phyloP scores from a whole-genome alignment of 805 yeast genomes.

The Naumovozyma baii region DNA sequence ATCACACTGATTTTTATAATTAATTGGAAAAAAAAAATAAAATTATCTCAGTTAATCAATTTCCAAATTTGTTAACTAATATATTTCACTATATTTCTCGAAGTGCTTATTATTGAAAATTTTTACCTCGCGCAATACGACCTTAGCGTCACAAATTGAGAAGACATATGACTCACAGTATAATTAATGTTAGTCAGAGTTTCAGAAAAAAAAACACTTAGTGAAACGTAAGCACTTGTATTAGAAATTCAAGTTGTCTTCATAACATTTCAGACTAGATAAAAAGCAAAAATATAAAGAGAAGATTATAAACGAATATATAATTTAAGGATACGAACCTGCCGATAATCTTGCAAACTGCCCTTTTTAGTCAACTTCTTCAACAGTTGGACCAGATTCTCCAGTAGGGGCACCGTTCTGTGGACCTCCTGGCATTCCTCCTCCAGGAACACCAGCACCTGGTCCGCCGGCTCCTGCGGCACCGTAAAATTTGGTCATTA shows the following conservation, averaged over 20 bases:
- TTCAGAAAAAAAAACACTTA: too few relatives aligned
- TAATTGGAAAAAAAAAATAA: too few relatives aligned
- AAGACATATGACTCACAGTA: not conserved
- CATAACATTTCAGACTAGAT: not conserved
- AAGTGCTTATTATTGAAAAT: not conserved
- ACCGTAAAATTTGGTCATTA: conserved; percentile 92
- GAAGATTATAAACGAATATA: not conserved
- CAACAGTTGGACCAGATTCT: conserved; percentile 61
- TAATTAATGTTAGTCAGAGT: not conserved
- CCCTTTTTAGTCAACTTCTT: conserved; percentile 55
- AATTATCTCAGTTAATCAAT: too few relatives aligned
- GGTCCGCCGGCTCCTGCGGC: conserved; percentile 73
- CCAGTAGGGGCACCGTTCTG: conserved; percentile 34
- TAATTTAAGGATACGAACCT: not conserved
- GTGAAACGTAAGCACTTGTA: not conserved
- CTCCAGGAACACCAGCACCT: conserved; percentile 45
- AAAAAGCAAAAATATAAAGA: not conserved
- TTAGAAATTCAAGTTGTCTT: not conserved
- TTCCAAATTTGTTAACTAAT: too few relatives aligned
- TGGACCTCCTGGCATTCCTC: conserved; percentile 41
- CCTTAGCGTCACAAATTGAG: not conserved
- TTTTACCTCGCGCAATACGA: not conserved
- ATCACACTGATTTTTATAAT: not conserved
- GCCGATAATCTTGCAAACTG: not conserved
- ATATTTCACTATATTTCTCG: not conserved